Evolutionary conservation across 2,329 filamentous ascomycete genomes (phyloP).

Genomic region (Neoarthrinium moseri): DNA sequence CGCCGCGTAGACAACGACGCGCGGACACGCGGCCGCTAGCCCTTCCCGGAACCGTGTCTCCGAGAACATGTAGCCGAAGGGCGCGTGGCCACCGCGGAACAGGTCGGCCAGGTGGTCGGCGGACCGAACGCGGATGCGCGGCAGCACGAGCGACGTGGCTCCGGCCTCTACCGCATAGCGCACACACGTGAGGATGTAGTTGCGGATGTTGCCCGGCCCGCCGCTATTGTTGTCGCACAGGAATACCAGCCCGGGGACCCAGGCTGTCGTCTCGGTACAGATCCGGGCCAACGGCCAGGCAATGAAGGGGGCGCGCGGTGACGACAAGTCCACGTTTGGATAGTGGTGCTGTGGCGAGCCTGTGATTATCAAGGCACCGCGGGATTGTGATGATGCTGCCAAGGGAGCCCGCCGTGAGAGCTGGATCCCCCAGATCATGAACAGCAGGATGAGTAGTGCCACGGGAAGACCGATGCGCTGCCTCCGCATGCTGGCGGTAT

Average conservation of each 20-base stretch:
- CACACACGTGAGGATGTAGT: slow-evolving; percentile 47
- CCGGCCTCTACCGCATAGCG: slow-evolving; percentile 47
- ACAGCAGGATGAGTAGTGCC: no score
- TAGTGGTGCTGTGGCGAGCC: not conserved
- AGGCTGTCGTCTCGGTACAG: slow-evolving; percentile 36
- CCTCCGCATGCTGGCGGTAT: no score
- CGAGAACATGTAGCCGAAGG: slow-evolving; percentile 45
- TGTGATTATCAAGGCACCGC: no score
- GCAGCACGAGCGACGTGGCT: slow-evolving; percentile 40
- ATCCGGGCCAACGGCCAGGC: slow-evolving; percentile 40
- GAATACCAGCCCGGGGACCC: slow-evolving; percentile 39
- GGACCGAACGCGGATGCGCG: slow-evolving; percentile 39
- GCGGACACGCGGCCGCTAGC: slow-evolving; percentile 35
- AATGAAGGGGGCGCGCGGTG: slow-evolving; percentile 37
- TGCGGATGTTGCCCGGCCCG: slow-evolving; percentile 48
- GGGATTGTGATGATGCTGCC: no score
- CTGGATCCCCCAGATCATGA: no score
- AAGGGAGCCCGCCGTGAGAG: no score
- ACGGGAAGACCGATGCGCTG: no score
- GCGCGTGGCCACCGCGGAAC: slow-evolving; percentile 28
- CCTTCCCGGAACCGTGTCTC: slow-evolving; percentile 37
- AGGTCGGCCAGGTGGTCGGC: slow-evolving; percentile 33
- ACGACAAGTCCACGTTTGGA: slow-evolving; percentile 30
- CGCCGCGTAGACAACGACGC: slow-evolving; percentile 34
- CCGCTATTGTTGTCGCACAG: slow-evolving; percentile 50